Base-by-base conservation (phyloP, 306 rosid genomes). In the Nissolia schottii region DNA sequence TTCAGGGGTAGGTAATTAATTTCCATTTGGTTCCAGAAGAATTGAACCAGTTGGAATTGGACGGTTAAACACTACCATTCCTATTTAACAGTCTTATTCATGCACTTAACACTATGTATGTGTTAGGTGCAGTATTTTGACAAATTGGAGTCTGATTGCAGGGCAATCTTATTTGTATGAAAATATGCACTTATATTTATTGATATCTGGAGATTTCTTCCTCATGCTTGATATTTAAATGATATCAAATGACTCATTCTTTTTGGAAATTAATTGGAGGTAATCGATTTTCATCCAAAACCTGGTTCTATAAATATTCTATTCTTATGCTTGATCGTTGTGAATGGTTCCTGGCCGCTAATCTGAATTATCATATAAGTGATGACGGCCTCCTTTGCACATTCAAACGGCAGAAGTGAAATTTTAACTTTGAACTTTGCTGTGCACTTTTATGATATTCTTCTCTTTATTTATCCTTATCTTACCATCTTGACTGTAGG, bases 401-500 rank as follows among this genome's bases (percentile, higher is more conserved):
- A 29, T 60, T 62, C 48, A 51, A 50, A 38, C 53, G 62, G 22
- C 15, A 22, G 45, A 28, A 22, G 20, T 43, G 19, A 16, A 34
- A 18, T 45, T 51, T 43, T n/a, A 22, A 2, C 71, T 29, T 16
- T 38, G 58, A 40, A 51, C 45, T 11, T 37, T 9, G 12, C 62
- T 70, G 41, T 51, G 18, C 40, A 22, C 67, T 50, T 41, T 9
- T 41, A 13, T 46, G 4, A 11, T 50, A 20, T 70, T 81, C 35
- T 23, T 29, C 20, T 10, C 6, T 66, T 81, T 46, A 53, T 58
- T 64, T 40, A 53, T 35, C 70, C 37, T 45, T 50, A 58, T 58
- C 41, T 23, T 54, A 41, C 58, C 62, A 24, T 82, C 41, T 35
- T 84, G 63, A 63, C 10, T 84, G 84, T 71, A 93, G 98, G 68